Conservation (phyloP, 371 early-diverging fungal genomes). For the Rhizopus stolonifer region DNA sequence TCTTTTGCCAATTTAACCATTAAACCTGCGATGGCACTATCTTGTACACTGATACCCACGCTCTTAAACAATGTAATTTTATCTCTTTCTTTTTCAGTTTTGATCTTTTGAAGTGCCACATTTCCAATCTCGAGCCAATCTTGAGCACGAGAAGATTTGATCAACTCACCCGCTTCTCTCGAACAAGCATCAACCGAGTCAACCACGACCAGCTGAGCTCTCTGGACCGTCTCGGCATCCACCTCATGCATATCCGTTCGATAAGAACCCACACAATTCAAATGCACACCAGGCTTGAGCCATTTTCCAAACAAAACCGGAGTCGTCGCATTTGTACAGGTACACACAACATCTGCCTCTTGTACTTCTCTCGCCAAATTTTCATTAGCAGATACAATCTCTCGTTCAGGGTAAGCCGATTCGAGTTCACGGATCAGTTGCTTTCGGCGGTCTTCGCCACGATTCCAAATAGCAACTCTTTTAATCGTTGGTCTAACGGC, state of each 20-base stretch:
- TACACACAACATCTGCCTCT: constrained; percentile 59
- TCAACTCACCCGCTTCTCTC: constrained; percentile 60
- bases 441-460: constrained; percentile 44
- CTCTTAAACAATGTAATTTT: constrained; percentile 63
- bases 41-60: constrained; percentile 65
- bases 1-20: constrained; percentile 50
- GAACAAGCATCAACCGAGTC: constrained; percentile 53
- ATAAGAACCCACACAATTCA: constrained; percentile 65
- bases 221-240: constrained; percentile 46
- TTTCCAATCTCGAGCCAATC: constrained; percentile 50
- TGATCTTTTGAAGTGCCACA: constrained; percentile 23
- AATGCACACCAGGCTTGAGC: constrained; percentile 52
- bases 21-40: constrained; percentile 57
- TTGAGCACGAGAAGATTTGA: constrained; percentile 42
- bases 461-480: constrained; percentile 52
- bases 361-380: constrained; percentile 38
- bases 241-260: constrained; percentile 63
- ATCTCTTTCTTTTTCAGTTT: constrained; percentile 9
- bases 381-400: constrained; percentile 32
- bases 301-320: constrained; percentile 54
- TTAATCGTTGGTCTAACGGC: constrained; percentile 46
- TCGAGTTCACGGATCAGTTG: constrained; percentile 37
- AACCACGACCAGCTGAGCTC: constrained; percentile 43
- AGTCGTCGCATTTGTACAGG: constrained; percentile 55
- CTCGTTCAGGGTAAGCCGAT: constrained; percentile 25